These are phyloP conservation scores for Ramalina intermedia DNA, from an alignment of 495 filamentous ascomycete species.

Conservation along the genomic window DNA sequence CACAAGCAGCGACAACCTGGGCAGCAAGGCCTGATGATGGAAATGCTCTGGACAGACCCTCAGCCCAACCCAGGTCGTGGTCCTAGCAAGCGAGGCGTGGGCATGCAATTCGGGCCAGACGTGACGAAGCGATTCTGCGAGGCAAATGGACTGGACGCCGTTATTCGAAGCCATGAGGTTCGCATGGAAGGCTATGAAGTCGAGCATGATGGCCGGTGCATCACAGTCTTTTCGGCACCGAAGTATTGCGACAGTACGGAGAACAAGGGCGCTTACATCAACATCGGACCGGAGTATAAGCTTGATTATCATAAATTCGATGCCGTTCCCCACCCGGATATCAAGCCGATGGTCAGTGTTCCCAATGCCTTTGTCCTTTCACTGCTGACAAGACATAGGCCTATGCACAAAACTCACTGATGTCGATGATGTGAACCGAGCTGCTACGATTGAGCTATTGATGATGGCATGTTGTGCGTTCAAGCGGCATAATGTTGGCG, in stretches of 20 bases:
- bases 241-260: constrained; percentile 96
- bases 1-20: constrained; percentile 93
- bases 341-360: constrained; percentile 75
- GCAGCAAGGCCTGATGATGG: constrained; percentile 95
- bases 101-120: constrained; percentile 92
- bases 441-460: background rate
- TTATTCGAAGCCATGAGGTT: constrained; percentile 96
- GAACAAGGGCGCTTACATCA: constrained; percentile 98
- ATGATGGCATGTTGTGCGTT: background rate
- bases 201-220: constrained; percentile 90
- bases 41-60: constrained; percentile 99
- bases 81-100: constrained; percentile 92
- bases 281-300: constrained; percentile 84
- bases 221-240: constrained; percentile 98
- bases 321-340: constrained; percentile 87
- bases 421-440: constrained; percentile 42
- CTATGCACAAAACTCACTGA: constrained; percentile 66
- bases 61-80: constrained; percentile 73
- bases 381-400: constrained; percentile 37
- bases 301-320: constrained; percentile 85
- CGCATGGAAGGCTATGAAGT: constrained; percentile 96
- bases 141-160: constrained; percentile 79
- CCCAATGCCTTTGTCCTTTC: background rate
- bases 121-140: constrained; percentile 96
- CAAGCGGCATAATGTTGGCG: constrained; percentile 1